These are phyloP conservation scores for Calonectria fujianensis DNA, from an alignment of 2,329 filamentous ascomycete species.

Conservation along the genomic window DNA sequence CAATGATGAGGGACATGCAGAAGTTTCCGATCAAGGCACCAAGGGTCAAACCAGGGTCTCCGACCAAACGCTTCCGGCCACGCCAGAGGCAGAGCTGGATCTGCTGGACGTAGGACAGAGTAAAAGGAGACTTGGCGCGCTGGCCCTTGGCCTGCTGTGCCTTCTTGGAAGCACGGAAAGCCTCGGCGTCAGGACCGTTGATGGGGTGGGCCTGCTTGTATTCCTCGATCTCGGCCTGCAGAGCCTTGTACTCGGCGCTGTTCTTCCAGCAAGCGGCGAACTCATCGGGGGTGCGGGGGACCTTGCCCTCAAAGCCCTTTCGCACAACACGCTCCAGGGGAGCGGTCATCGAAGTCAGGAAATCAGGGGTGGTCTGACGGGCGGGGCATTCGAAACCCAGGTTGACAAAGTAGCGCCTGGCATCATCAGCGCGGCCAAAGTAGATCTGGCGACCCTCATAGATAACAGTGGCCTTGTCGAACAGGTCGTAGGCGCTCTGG, in stretches of 20 bases:
- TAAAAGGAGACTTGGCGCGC: constrained; percentile 86
- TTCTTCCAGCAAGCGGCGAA: constrained; percentile 76
- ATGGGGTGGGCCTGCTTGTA: constrained; percentile 74
- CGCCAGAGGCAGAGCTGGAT: constrained; percentile 86
- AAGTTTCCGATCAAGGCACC: constrained; percentile 83
- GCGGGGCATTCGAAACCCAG: constrained; percentile 81
- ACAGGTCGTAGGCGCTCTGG: constrained; percentile 78
- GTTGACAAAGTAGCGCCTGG: constrained; percentile 79
- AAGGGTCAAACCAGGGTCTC: constrained; percentile 85
- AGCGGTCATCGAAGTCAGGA: constrained; percentile 82
- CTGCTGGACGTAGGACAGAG: constrained; percentile 85
- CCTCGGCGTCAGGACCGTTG: constrained; percentile 73
- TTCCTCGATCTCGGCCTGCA: constrained; percentile 73
- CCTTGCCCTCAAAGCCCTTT: constrained; percentile 73
- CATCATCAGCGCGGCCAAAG: constrained; percentile 76
- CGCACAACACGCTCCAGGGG: constrained; percentile 74
- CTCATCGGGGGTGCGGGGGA: constrained; percentile 77
- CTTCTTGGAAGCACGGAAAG: constrained; percentile 73
- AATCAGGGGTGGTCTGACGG: constrained; percentile 82
- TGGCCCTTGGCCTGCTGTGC: constrained; percentile 74
- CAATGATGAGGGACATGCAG: constrained; percentile 84
- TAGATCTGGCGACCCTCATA: constrained; percentile 79
- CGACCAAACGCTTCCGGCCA: constrained; percentile 84
- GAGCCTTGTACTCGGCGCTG: constrained; percentile 69
- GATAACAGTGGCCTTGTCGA: constrained; percentile 75